Conservation (phyloP, 306 rosid species). For the Vicia villosa region DNA sequence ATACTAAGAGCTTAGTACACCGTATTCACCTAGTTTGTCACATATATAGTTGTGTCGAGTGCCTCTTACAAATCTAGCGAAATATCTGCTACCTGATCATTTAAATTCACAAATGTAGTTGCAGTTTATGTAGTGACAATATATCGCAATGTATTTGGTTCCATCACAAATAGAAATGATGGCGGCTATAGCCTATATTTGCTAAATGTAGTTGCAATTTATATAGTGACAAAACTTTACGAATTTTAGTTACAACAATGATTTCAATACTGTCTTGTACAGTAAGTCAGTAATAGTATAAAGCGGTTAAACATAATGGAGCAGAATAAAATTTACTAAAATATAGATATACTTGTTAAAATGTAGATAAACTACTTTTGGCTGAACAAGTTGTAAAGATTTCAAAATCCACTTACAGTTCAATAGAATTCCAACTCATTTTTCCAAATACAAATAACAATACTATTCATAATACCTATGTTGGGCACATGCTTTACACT, state of each 20-base stretch:
- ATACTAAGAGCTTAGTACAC: background rate
- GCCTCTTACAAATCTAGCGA: background rate
- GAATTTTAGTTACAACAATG: background rate
- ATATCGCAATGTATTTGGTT: background rate
- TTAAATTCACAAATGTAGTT: background rate
- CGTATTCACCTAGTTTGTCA: background rate
- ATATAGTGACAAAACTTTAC: too few species aligned
- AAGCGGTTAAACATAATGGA: background rate
- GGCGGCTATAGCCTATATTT: too few species aligned
- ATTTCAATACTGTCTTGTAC: constrained; percentile 1
- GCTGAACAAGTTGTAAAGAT: background rate
- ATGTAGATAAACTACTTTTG: background rate
- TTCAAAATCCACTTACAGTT: background rate
- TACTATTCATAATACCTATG: constrained; percentile 36
- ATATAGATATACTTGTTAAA: background rate
- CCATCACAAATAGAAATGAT: background rate
- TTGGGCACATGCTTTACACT: constrained; percentile 37
- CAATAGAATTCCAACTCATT: constrained; percentile 11
- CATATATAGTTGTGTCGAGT: background rate
- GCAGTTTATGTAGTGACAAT: background rate
- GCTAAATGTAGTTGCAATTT: too few species aligned
- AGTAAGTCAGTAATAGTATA: background rate
- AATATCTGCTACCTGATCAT: background rate
- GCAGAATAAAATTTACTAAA: background rate
- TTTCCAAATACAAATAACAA: constrained; percentile 12